A percentile compares a stretch with the other conserved stretches of the same genome.
Evolutionary conservation across 176 grass and related monocot species (phyloP).

Genomic region (Tillandsia leiboldiana): DNA sequence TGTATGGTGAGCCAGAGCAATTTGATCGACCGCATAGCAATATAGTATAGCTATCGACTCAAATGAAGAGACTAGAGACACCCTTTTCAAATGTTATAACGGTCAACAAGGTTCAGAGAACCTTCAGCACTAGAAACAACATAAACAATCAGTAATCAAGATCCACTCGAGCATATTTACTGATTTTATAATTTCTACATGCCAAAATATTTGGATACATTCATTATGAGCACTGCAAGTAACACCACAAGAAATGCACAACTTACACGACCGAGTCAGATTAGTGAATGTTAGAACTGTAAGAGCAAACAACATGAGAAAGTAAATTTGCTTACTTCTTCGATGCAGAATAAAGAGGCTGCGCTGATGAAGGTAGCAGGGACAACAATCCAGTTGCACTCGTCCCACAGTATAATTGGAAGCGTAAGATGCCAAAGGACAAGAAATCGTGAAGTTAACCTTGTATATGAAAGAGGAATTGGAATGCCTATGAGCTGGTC

Average conservation of each 20-base stretch:
- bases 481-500: slow-evolving; percentile 79
- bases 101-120: too few species aligned
- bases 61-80: too few species aligned
- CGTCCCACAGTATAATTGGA: slow-evolving; percentile 85
- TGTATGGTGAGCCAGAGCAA: too few species aligned
- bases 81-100: too few species aligned
- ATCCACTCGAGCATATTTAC: too few species aligned
- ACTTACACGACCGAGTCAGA: background rate
- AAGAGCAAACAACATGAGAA: background rate
- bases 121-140: too few species aligned
- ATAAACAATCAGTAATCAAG: too few species aligned
- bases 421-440: slow-evolving; percentile 94
- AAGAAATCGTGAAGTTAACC: slow-evolving; percentile 84
- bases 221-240: background rate
- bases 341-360: slow-evolving; percentile 87
- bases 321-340: slow-evolving; percentile 63
- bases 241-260: background rate
- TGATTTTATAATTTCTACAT: too few species aligned
- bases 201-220: background rate
- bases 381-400: slow-evolving; percentile 91
- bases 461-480: slow-evolving; percentile 82
- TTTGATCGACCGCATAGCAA: too few species aligned
- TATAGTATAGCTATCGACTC: too few species aligned
- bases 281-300: background rate
- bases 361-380: slow-evolving; percentile 96